Percentiles rank a stretch among this genome's conserved stretches.
phyloP scores from a whole-genome alignment of 805 yeast species.

The Saturnispora sanitii region DNA sequence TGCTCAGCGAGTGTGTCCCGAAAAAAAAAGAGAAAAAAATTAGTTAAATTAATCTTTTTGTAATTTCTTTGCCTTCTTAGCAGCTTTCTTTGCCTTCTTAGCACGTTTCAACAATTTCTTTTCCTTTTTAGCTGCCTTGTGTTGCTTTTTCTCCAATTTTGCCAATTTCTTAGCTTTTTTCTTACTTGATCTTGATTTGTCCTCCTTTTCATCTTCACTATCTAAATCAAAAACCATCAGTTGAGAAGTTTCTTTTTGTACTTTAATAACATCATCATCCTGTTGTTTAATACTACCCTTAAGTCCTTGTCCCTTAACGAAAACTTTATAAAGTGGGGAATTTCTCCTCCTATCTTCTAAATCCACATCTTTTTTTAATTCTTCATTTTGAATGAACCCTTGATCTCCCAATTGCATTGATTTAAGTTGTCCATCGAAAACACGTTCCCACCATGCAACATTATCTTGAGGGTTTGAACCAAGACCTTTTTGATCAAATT shows the following conservation, averaged over 20 bases:
- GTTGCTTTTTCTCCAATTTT: constrained; percentile 18
- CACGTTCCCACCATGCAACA: constrained; percentile 95
- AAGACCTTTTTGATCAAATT: constrained; percentile 81
- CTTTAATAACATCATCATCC: constrained; percentile 15
- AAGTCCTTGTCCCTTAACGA: constrained; percentile 79
- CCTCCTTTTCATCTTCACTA: constrained; percentile 23
- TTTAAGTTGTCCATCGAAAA: constrained; percentile 89
- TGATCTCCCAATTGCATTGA: constrained; percentile 38
- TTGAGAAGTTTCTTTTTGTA: constrained; percentile 12
- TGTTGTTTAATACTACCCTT: constrained; percentile 60
- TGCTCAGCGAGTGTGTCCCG: too few relatives aligned
- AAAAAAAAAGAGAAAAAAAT: too few relatives aligned
- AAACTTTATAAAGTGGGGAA: constrained; percentile 70
- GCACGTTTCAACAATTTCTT: constrained; percentile 16
- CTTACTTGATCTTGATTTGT: constrained; percentile 19
- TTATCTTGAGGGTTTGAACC: constrained; percentile 70
- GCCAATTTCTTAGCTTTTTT: constrained; percentile 20
- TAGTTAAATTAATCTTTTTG: too few relatives aligned
- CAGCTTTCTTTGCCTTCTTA: constrained; percentile 14
- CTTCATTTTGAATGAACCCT: constrained; percentile 3
- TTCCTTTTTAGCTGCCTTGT: constrained; percentile 16
- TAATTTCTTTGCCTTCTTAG: constrained; percentile 5
- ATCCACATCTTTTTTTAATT: constrained; percentile 1
- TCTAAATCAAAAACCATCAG: constrained; percentile 17
- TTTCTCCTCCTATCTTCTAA: constrained; percentile 27